Conservation (phyloP, 2,329 filamentous ascomycete species). For the Hypoxylon sp. region DNA sequence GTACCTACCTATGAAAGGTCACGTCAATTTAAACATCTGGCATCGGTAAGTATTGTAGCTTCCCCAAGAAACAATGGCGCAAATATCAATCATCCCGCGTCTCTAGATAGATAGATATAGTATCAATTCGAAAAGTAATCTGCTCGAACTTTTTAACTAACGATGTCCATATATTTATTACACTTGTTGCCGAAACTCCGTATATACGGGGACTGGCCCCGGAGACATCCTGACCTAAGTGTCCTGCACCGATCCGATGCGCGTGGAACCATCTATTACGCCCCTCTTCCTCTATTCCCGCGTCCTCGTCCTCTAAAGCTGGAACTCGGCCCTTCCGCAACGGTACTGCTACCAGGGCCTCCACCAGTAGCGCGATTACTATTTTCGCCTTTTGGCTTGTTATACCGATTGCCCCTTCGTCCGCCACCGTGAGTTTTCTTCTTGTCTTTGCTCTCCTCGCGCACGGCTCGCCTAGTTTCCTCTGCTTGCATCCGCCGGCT, state of each 20-base stretch:
- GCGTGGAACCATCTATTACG: constrained; percentile 22
- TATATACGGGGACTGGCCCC: constrained; percentile 7
- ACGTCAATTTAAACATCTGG: no score
- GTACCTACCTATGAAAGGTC: background rate
- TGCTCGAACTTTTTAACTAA: background rate
- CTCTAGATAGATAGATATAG: constrained; percentile 2
- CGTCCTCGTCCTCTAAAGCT: constrained; percentile 42
- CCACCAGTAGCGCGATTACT: constrained; percentile 33
- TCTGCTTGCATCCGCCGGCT: constrained; percentile 78
- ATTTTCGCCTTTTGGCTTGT: constrained; percentile 43
- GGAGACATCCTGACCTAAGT: background rate
- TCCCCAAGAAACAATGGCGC: background rate
- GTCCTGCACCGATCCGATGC: constrained; percentile 6
- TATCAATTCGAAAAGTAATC: background rate
- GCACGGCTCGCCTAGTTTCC: constrained; percentile 61
- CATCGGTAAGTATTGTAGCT: background rate
- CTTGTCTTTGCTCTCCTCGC: constrained; percentile 62
- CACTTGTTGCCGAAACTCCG: constrained; percentile 26
- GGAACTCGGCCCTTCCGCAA: constrained; percentile 29
- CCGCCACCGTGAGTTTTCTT: constrained; percentile 47
- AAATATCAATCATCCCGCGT: background rate
- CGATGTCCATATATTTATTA: background rate
- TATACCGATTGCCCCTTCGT: constrained; percentile 36
- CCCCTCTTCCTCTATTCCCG: constrained; percentile 39
- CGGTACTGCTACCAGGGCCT: constrained; percentile 17